phyloP scores from a whole-genome alignment of 495 filamentous ascomycete genomes.

The Trichocladium uniseriatum region DNA sequence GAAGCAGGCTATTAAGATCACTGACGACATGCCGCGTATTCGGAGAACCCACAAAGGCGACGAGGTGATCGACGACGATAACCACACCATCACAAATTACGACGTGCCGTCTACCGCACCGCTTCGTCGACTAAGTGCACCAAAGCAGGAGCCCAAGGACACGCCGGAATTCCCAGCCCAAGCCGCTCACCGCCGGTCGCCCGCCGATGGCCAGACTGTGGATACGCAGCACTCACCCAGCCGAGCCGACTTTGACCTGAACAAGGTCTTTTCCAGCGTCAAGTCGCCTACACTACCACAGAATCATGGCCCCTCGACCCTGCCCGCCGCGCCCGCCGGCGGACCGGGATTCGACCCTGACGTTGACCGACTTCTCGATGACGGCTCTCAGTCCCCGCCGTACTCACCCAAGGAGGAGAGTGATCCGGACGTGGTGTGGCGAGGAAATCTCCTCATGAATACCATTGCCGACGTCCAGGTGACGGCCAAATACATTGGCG shows the following conservation, averaged over 20 bases:
- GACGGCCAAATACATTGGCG: constrained; percentile 73
- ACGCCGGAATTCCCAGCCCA: background rate
- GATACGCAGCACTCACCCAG: constrained; percentile 43
- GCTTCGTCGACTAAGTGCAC: constrained; percentile 27
- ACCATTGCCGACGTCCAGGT: constrained; percentile 63
- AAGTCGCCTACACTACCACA: constrained; percentile 43
- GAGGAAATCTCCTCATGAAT: constrained; percentile 68
- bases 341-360: constrained; percentile 65
- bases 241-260: constrained; percentile 55
- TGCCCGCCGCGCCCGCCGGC: constrained; percentile 33
- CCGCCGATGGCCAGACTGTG: constrained; percentile 30
- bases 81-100: constrained; percentile 25
- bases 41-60: constrained; percentile 93
- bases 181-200: background rate
- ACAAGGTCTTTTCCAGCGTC: constrained; percentile 60
- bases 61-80: constrained; percentile 69
- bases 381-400: constrained; percentile 69
- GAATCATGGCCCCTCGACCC: constrained; percentile 37
- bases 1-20: constrained; percentile 75
- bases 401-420: constrained; percentile 56
- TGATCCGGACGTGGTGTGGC: constrained; percentile 64
- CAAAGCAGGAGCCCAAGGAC: constrained; percentile 13
- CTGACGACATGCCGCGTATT: constrained; percentile 75
- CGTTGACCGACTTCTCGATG: constrained; percentile 83
- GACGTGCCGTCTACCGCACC: constrained; percentile 33